A percentile compares a stretch with the other conserved stretches of the same genome.
Conservation (phyloP, 73 alveolate genomes). For the Breviolum minutum region DNA sequence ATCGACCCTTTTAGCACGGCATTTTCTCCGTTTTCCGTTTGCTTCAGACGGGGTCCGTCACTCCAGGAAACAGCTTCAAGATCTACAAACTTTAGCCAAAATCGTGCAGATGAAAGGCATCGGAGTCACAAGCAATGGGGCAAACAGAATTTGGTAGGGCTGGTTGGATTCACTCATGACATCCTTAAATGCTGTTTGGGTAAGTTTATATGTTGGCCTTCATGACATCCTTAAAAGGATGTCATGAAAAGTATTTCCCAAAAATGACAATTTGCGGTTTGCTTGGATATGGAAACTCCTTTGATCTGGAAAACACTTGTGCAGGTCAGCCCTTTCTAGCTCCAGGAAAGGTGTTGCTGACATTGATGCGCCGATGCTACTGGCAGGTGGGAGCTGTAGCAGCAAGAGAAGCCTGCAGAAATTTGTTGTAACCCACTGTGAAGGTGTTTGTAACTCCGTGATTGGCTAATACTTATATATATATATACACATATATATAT, state of each 20-base stretch:
- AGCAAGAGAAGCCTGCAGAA: background rate
- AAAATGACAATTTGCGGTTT: background rate
- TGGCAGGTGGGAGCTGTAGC: conserved; percentile 21
- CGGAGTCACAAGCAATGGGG: background rate
- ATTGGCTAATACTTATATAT: background rate
- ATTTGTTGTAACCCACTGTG: background rate
- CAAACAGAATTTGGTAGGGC: no score
- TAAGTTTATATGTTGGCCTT: background rate
- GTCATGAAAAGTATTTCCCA: no score
- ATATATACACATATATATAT: no score
- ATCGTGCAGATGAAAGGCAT: conserved; percentile 57
- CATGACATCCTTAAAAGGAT: background rate
- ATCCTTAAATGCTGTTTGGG: background rate
- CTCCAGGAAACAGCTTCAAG: conserved; percentile 78
- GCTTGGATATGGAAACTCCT: background rate
- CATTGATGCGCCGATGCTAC: conserved; percentile 30
- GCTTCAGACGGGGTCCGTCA: no score
- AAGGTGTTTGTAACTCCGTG: background rate
- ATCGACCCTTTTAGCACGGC: no score
- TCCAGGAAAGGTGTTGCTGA: conserved; percentile 51
- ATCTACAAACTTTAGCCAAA: conserved; percentile 32
- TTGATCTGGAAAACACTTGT: background rate
- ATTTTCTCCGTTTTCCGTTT: no score
- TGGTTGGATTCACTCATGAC: background rate
- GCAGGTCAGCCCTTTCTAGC: conserved; percentile 82